phyloP scores from a whole-genome alignment of 2,329 filamentous ascomycete species.

The Neospermospora avenae region DNA sequence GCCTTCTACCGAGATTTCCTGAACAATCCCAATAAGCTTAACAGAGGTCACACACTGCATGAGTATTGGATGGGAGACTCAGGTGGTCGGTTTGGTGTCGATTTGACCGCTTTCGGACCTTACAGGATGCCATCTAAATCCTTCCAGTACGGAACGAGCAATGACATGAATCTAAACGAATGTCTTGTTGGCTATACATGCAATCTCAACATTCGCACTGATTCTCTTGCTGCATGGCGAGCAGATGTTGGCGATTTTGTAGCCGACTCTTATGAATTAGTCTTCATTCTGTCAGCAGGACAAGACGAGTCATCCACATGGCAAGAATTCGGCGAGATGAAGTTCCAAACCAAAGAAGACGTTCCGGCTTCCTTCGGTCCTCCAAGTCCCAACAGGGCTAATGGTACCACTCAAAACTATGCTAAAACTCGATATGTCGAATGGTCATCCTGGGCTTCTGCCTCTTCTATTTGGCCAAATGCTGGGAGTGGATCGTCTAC shows the following conservation, averaged over 20 bases:
- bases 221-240: slow-evolving; percentile 16
- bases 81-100: slow-evolving; percentile 17
- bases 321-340: slow-evolving; percentile 23
- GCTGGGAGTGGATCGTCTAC: slow-evolving; percentile 4
- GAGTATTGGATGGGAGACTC: slow-evolving; percentile 23
- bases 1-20: slow-evolving; percentile 19
- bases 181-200: slow-evolving; percentile 11
- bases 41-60: slow-evolving; percentile 19
- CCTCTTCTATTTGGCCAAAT: slow-evolving; percentile 16
- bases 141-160: slow-evolving; percentile 17
- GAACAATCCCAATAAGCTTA: slow-evolving; percentile 15
- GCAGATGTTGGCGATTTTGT: slow-evolving; percentile 11
- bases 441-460: slow-evolving; percentile 18
- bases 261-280: slow-evolving; percentile 12
- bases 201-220: slow-evolving; percentile 13
- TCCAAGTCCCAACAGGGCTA: slow-evolving; percentile 1
- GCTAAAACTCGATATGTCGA: slow-evolving; percentile 18
- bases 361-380: slow-evolving; percentile 18
- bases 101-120: slow-evolving; percentile 17
- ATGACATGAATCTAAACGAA: slow-evolving; percentile 9
- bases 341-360: slow-evolving; percentile 18
- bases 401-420: slow-evolving; percentile 11
- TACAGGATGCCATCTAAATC: slow-evolving; percentile 12
- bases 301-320: slow-evolving; percentile 19
- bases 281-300: slow-evolving; percentile 17